A percentile compares a stretch with the other conserved stretches of the same genome.
Evolutionary conservation across 257 asterid genomes (phyloP).

Genomic region (Solanum gandarillasii): DNA sequence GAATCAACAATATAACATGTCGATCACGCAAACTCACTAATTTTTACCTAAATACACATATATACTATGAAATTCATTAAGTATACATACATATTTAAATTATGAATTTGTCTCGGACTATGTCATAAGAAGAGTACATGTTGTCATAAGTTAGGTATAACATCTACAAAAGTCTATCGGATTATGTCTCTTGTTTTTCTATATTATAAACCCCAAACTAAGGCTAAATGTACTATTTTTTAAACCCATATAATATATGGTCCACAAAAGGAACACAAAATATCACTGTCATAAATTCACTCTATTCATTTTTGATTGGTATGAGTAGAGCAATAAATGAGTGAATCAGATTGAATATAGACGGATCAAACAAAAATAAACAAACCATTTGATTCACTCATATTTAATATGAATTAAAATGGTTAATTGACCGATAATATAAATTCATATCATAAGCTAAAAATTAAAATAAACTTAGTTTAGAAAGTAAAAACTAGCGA

Average conservation of each 20-base stretch:
- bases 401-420: too few relatives aligned
- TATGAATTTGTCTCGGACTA: neutral
- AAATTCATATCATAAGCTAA: too few relatives aligned
- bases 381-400: too few relatives aligned
- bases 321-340: too few relatives aligned
- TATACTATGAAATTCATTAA: too few relatives aligned
- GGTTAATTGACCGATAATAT: too few relatives aligned
- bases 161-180: neutral
- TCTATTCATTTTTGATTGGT: neutral
- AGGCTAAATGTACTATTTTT: neutral
- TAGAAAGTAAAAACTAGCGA: too few relatives aligned
- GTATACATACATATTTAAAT: too few relatives aligned
- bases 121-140: neutral
- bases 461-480: too few relatives aligned
- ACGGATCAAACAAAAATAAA: too few relatives aligned
- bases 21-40: neutral
- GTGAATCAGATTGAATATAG: neutral
- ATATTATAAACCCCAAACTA: neutral
- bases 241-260: neutral
- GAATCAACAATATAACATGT: too few relatives aligned
- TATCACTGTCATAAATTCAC: neutral
- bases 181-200: neutral
- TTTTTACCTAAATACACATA: neutral
- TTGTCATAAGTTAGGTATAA: neutral
- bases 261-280: neutral